Conservation (phyloP, 2,329 filamentous ascomycete species). For the Nigrospora osmanthi region DNA sequence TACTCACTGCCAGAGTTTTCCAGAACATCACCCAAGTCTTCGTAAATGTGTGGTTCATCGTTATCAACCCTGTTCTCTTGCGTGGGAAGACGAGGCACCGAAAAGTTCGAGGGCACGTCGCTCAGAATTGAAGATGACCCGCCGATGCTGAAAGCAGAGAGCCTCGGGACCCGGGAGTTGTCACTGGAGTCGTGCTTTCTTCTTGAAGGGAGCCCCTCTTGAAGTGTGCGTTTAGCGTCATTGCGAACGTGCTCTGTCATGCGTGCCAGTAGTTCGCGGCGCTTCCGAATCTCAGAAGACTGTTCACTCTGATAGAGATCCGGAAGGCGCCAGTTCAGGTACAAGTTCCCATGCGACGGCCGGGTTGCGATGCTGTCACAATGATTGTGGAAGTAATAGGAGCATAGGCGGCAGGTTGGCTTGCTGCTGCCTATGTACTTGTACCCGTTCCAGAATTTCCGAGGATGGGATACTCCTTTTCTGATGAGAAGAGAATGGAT, state of each 20-base stretch:
- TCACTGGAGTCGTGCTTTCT: constrained; percentile 1
- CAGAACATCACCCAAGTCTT: not conserved
- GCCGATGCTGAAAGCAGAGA: not conserved
- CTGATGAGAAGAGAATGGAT: constrained; percentile 5
- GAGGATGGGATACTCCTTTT: not conserved
- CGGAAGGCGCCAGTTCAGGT: constrained; percentile 9
- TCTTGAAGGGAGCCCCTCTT: not conserved
- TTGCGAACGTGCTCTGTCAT: constrained; percentile 1
- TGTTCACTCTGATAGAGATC: not conserved
- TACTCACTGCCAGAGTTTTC: not conserved
- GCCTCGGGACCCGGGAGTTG: not conserved
- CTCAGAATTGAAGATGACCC: not conserved
- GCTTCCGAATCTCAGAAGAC: not conserved
- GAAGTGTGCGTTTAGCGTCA: constrained; percentile 1
- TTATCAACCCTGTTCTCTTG: not conserved
- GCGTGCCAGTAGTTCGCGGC: not conserved
- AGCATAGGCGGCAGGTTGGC: constrained; percentile 12
- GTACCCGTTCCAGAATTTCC: constrained; percentile 3
- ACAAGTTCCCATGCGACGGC: constrained; percentile 8
- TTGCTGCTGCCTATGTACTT: constrained; percentile 15
- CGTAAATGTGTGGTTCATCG: not conserved
- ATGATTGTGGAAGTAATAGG: constrained; percentile 10
- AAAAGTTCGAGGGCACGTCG: not conserved
- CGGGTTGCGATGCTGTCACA: constrained; percentile 7
- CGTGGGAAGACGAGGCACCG: not conserved